These are phyloP conservation scores for Colletotrichum liaoningense DNA, from an alignment of 2,329 filamentous ascomycete species.

Conservation along the genomic window DNA sequence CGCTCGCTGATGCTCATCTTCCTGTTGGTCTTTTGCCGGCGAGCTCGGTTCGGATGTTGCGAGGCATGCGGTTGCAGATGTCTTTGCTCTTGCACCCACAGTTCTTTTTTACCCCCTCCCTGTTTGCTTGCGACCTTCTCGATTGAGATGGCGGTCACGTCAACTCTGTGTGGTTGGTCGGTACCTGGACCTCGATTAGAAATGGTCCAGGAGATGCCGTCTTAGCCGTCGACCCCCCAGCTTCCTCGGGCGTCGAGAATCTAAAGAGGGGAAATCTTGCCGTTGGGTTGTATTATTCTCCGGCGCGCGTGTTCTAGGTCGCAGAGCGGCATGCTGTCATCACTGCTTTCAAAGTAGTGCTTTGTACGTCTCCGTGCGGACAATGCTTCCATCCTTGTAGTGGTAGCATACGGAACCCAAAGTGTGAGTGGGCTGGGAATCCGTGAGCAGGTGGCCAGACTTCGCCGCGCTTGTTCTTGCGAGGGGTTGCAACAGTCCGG, in stretches of 20 bases:
- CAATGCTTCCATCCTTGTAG: neutral
- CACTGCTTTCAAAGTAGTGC: neutral
- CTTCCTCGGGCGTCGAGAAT: neutral
- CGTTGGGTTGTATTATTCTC: constrained; percentile 15
- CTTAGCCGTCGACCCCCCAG: constrained; percentile 16
- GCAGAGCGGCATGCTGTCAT: neutral
- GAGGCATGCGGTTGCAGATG: neutral
- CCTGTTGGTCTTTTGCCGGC: neutral
- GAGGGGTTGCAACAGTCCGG: neutral
- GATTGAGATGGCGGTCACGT: constrained; percentile 26
- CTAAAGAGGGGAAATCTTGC: neutral
- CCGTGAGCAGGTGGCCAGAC: neutral
- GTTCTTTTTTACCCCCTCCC: neutral
- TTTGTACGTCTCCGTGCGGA: neutral
- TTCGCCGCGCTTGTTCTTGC: neutral
- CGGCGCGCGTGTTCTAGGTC: constrained; percentile 1
- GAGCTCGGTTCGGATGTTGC: constrained; percentile 19
- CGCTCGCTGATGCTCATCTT: neutral
- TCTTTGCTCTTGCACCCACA: neutral
- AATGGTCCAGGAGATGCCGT: constrained; percentile 20
- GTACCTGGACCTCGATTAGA: constrained; percentile 7
- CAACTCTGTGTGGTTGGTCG: neutral
- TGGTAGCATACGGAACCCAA: neutral
- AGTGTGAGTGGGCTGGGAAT: constrained; percentile 4
- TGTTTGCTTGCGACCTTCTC: constrained; percentile 28